Evolutionary conservation across 371 early-diverging fungal genomes (phyloP).

Genomic region (Chytridium lagenaria): DNA sequence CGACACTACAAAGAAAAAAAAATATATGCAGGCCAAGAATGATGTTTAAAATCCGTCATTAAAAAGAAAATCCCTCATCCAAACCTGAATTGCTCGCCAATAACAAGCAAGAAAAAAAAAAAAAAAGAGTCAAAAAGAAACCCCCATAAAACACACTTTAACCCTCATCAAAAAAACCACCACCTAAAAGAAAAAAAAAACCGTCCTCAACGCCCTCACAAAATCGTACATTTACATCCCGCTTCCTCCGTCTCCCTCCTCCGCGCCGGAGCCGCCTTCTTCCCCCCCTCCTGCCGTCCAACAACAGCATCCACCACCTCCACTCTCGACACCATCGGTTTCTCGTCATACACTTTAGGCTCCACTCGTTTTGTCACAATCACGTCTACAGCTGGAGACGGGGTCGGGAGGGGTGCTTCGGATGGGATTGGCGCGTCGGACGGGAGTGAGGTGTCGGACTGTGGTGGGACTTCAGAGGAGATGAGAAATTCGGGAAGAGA

Average conservation of each 20-base stretch:
- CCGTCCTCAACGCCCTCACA: background rate
- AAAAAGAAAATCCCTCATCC: no score
- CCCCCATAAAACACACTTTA: background rate
- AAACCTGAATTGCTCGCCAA: background rate
- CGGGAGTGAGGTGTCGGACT: no score
- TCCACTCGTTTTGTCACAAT: no score
- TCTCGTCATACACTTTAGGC: no score
- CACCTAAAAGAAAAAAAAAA: background rate
- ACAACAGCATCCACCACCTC: background rate
- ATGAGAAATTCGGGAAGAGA: no score
- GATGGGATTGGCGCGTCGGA: no score
- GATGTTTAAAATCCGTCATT: no score
- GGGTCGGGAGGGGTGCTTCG: no score
- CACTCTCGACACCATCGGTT: background rate
- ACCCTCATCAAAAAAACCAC: background rate
- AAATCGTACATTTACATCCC: slow-evolving; percentile 6
- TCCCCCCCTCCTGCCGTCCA: background rate
- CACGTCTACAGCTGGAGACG: no score
- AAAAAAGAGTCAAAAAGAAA: background rate
- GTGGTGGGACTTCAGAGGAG: no score
- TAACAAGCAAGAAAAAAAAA: background rate
- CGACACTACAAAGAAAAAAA: background rate
- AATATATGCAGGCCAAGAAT: no score
- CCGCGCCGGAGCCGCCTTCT: background rate
- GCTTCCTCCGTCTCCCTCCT: slow-evolving; percentile 3